phyloP scores from a whole-genome alignment of 805 yeast species.

The Priceomyces fermenticarens region DNA sequence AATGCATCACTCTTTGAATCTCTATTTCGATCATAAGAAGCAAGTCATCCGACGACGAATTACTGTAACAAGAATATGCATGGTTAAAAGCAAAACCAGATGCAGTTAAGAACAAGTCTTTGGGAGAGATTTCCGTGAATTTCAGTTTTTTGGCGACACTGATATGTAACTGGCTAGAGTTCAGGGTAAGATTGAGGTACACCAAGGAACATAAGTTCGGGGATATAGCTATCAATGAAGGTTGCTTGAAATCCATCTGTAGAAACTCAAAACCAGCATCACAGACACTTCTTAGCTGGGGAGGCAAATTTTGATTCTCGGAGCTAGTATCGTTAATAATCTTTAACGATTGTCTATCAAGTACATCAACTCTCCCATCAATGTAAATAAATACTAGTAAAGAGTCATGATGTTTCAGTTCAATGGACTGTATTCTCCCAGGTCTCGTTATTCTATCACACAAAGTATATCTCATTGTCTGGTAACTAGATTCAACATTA shows the following conservation, averaged over 20 bases:
- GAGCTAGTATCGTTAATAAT: slow-evolving; percentile 11
- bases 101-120: slow-evolving; percentile 42
- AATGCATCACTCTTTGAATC: slow-evolving; percentile 21
- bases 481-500: not conserved
- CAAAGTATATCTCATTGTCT: slow-evolving; percentile 14
- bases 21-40: slow-evolving; percentile 53
- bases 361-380: slow-evolving; percentile 44
- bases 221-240: slow-evolving; percentile 42
- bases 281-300: slow-evolving; percentile 35
- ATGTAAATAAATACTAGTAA: slow-evolving; percentile 37
- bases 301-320: slow-evolving; percentile 11
- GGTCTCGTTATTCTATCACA: slow-evolving; percentile 26
- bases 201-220: slow-evolving; percentile 48
- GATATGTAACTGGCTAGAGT: slow-evolving; percentile 13
- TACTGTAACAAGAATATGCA: slow-evolving; percentile 68
- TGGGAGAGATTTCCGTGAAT: slow-evolving; percentile 16
- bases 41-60: slow-evolving; percentile 67
- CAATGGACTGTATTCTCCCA: slow-evolving; percentile 26
- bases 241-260: slow-evolving; percentile 10
- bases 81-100: slow-evolving; percentile 65
- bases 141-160: slow-evolving; percentile 17
- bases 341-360: slow-evolving; percentile 36
- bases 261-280: slow-evolving; percentile 58
- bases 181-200: slow-evolving; percentile 17
- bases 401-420: slow-evolving; percentile 37